phyloP scores from a whole-genome alignment of 331 rosid species.

The Malus hybrid region DNA sequence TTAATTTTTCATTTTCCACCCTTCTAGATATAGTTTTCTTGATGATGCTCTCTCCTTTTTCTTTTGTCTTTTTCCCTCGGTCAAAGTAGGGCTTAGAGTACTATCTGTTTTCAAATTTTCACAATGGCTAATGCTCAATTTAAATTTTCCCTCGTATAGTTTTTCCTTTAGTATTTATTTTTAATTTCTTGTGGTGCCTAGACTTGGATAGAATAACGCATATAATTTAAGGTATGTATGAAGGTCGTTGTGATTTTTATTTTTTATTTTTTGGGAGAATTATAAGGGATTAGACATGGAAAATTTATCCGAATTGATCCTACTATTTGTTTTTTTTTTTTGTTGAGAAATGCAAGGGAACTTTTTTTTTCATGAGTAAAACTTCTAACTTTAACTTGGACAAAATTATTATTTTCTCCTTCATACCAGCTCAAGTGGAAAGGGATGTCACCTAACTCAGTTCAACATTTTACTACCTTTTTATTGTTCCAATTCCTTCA shows the following conservation, averaged over 20 bases:
- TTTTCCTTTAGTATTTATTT: not conserved
- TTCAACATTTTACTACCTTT: not conserved
- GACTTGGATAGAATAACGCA: too few species aligned
- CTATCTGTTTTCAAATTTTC: constrained; percentile 6
- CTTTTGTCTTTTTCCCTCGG: not conserved
- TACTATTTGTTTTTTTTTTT: too few species aligned
- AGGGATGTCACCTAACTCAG: not conserved
- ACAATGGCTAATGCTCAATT: constrained; percentile 9
- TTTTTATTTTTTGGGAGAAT: too few species aligned
- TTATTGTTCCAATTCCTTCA: constrained; percentile 10
- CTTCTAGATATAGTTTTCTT: not conserved
- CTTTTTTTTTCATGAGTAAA: too few species aligned
- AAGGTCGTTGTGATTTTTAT: too few species aligned
- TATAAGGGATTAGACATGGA: too few species aligned
- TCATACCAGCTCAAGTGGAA: not conserved
- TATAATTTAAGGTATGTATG: too few species aligned
- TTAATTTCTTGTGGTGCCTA: too few species aligned
- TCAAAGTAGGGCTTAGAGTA: not conserved
- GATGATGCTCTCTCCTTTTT: not conserved
- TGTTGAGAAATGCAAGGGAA: too few species aligned
- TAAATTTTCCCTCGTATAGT: constrained; percentile 13
- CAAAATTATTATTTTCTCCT: not conserved
- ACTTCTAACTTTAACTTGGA: too few species aligned
- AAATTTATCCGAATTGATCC: too few species aligned
- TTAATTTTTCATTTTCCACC: not conserved